Percentiles rank a stretch among this genome's conserved stretches.
phyloP scores from a whole-genome alignment of 176 grass and related monocot species.

The Panicum miliaceum region DNA sequence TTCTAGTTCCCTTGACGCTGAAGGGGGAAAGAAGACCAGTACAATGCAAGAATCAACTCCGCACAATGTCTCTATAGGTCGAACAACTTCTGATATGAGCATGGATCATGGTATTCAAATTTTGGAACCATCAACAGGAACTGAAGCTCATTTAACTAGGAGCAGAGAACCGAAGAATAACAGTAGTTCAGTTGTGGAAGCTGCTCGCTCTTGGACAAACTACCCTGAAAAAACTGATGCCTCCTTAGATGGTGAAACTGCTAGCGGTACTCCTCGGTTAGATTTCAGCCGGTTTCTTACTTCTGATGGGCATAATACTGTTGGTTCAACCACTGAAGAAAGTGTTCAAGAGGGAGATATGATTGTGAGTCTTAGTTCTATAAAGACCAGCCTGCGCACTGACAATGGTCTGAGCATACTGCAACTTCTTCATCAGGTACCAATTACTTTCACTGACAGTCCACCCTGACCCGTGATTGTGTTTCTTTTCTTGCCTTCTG shows the following conservation, averaged over 20 bases:
- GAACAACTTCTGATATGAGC: conserved; percentile 60
- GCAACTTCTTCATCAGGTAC: conserved; percentile 92
- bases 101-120: conserved; percentile 54
- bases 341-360: conserved; percentile 53
- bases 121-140: conserved; percentile 38
- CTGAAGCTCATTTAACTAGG: conserved; percentile 49
- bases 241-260: conserved; percentile 67
- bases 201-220: conserved; percentile 69
- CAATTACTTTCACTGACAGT: conserved; percentile 17
- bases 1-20: conserved; percentile 71
- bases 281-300: conserved; percentile 55
- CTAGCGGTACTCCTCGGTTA: conserved; percentile 68
- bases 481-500: conserved; percentile 30
- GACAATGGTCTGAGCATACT: conserved; percentile 77
- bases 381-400: conserved; percentile 55
- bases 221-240: conserved; percentile 75
- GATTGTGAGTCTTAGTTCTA: conserved; percentile 56
- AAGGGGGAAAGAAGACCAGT: conserved; percentile 56
- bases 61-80: conserved; percentile 44
- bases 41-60: conserved; percentile 55
- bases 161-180: conserved; percentile 55
- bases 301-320: conserved; percentile 66
- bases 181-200: conserved; percentile 46
- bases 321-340: conserved; percentile 55
- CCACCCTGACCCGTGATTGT: conserved; percentile 1